A percentile compares a stretch with the other conserved stretches of the same genome.
Conservation (phyloP, 345 rosid species). For the Pugionium cornutum region DNA sequence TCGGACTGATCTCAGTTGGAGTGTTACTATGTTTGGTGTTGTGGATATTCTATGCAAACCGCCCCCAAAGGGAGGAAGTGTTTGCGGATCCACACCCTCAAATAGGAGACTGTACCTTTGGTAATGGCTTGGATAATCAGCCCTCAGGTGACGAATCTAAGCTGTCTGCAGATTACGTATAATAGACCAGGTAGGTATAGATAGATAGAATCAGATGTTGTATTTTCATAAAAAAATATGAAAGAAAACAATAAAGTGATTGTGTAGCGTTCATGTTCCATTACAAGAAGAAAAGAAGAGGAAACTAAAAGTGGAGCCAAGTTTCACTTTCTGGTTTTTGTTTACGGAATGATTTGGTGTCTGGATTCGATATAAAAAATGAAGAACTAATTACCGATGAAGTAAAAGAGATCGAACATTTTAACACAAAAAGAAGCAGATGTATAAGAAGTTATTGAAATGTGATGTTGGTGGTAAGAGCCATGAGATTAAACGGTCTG, state of each 20-base stretch:
- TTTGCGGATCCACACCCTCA: constrained; percentile 52
- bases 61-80: constrained; percentile 99
- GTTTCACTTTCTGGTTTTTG: constrained; percentile 38
- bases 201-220: constrained; percentile 35
- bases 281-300: constrained; percentile 14
- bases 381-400: too few species aligned
- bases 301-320: constrained; percentile 37
- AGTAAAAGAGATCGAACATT: too few species aligned
- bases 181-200: constrained; percentile 33
- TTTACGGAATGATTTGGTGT: background rate
- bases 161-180: constrained; percentile 31
- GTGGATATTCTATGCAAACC: constrained; percentile 92
- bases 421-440: too few species aligned
- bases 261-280: constrained; percentile 27
- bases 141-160: constrained; percentile 24
- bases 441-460: background rate
- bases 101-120: constrained; percentile 3
- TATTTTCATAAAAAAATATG: constrained; percentile 19
- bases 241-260: constrained; percentile 22
- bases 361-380: too few species aligned
- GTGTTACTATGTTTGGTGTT: constrained; percentile 87
- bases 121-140: constrained; percentile 23
- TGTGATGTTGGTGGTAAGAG: constrained; percentile 41
- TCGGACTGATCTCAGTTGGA: constrained; percentile 82
- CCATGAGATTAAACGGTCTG: constrained; percentile 53